Evolutionary conservation across 441 rosid species (phyloP).

Genomic region (Populus tomentosa): DNA sequence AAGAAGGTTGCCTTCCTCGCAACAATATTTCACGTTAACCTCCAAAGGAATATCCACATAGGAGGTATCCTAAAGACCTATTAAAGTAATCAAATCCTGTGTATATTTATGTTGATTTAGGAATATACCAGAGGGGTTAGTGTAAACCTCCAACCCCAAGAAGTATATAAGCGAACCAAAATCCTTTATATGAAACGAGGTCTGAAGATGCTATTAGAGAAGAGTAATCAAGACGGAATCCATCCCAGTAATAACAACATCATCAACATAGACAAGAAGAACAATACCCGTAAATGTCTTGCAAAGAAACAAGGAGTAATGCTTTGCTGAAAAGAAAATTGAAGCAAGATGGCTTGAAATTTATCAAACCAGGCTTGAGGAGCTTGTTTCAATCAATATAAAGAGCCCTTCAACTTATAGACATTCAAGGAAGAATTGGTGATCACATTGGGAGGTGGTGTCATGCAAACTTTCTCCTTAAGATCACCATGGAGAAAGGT

Average conservation of each 20-base stretch:
- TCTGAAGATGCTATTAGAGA: neutral
- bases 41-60: neutral
- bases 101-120: slow-evolving; percentile 4
- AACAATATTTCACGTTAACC: neutral
- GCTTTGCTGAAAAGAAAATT: neutral
- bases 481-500: neutral
- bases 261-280: too few relatives aligned
- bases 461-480: neutral
- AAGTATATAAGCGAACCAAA: neutral
- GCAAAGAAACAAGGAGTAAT: neutral
- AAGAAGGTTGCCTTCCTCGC: neutral
- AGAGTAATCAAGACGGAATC: neutral
- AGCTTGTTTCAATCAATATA: slow-evolving; percentile 5
- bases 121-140: neutral
- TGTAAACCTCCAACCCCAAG: neutral
- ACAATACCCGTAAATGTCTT: neutral
- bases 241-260: neutral
- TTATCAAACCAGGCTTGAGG: slow-evolving; percentile 3
- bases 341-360: neutral
- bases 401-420: neutral
- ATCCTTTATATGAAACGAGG: slow-evolving; percentile 5
- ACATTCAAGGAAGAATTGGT: neutral
- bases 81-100: neutral
- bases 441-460: neutral
- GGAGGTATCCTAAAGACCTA: neutral